These are phyloP conservation scores for Chamaecrista fasciculata DNA, from an alignment of 306 rosid genomes.

Conservation along the genomic window DNA sequence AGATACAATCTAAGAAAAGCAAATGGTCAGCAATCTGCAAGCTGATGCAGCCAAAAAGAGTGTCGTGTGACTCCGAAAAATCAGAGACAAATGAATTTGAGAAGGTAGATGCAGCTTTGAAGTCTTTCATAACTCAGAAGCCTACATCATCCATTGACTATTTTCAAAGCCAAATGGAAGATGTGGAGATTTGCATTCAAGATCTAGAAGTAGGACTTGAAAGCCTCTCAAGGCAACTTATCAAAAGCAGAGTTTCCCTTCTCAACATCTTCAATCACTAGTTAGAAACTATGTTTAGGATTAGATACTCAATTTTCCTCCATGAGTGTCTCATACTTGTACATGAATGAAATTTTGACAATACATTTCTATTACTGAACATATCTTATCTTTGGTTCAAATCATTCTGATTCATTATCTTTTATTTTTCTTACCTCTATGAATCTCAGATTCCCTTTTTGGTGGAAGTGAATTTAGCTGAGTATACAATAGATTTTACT, in stretches of 20 bases:
- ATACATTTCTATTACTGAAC: too few species aligned
- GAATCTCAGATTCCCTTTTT: too few species aligned
- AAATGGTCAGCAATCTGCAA: constrained; percentile 36
- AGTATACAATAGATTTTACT: too few species aligned
- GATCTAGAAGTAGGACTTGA: background rate
- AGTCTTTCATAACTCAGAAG: constrained; percentile 29
- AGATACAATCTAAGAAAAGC: constrained; percentile 32
- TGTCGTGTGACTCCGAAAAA: constrained; percentile 30
- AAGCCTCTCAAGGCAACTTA: background rate
- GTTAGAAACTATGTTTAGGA: too few species aligned
- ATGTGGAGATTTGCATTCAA: constrained; percentile 23
- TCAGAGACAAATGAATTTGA: constrained; percentile 29
- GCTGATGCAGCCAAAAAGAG: constrained; percentile 35
- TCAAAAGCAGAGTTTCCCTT: background rate
- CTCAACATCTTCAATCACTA: constrained; percentile 12
- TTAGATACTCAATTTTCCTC: too few species aligned
- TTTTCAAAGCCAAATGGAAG: constrained; percentile 17
- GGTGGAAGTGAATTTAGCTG: too few species aligned
- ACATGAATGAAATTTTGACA: too few species aligned
- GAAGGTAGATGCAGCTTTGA: constrained; percentile 34
- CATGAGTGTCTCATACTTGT: too few species aligned
- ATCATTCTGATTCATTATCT: too few species aligned
- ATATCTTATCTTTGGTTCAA: too few species aligned
- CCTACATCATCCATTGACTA: constrained; percentile 3
- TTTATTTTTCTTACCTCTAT: too few species aligned